Conservation (phyloP, 1,139 yeast genomes). For the Scheffersomyces stambukii region DNA sequence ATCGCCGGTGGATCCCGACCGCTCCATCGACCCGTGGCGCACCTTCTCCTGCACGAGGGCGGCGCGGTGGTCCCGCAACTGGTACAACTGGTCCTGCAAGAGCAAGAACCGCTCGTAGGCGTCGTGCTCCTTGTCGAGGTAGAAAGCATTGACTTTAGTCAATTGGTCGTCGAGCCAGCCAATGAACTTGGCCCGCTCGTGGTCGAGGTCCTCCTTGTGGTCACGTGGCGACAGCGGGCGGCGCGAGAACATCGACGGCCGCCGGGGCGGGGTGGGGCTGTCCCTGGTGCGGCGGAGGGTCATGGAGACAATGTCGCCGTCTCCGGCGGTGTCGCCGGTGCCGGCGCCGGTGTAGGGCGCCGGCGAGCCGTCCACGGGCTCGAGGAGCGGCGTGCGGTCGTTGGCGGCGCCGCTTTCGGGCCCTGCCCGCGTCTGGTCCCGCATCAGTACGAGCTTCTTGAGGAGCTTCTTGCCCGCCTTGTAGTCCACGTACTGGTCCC, state of each 20-base stretch:
- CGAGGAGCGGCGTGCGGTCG: constrained; percentile 30
- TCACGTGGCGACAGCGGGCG: constrained; percentile 16
- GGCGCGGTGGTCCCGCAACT: constrained; percentile 52
- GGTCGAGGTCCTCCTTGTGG: constrained; percentile 16
- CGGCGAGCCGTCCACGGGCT: constrained; percentile 6
- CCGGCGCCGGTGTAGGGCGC: constrained; percentile 4
- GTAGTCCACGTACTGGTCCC: constrained; percentile 74
- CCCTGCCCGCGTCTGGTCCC: constrained; percentile 6
- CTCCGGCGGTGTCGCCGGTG: constrained; percentile 1
- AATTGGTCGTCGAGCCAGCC: constrained; percentile 62
- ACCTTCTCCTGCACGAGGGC: constrained; percentile 13
- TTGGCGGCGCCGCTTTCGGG: constrained; percentile 6
- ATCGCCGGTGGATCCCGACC: constrained; percentile 9
- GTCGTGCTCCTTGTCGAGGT: constrained; percentile 54
- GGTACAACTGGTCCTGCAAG: constrained; percentile 65
- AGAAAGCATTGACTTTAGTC: constrained; percentile 57
- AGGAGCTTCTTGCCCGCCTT: constrained; percentile 46
- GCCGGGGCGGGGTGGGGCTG: constrained; percentile 2
- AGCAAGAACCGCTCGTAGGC: constrained; percentile 56
- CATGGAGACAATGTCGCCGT: background rate
- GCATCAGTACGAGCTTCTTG: constrained; percentile 13
- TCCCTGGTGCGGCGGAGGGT: no score
- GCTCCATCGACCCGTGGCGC: constrained; percentile 11
- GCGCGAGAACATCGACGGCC: constrained; percentile 17
- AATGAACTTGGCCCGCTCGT: constrained; percentile 44